Evolutionary conservation across 176 grass and related monocot species (phyloP), one percentile per base, ranked within the genome.

Genomic region (Hsuehochloa calcarea): DNA sequence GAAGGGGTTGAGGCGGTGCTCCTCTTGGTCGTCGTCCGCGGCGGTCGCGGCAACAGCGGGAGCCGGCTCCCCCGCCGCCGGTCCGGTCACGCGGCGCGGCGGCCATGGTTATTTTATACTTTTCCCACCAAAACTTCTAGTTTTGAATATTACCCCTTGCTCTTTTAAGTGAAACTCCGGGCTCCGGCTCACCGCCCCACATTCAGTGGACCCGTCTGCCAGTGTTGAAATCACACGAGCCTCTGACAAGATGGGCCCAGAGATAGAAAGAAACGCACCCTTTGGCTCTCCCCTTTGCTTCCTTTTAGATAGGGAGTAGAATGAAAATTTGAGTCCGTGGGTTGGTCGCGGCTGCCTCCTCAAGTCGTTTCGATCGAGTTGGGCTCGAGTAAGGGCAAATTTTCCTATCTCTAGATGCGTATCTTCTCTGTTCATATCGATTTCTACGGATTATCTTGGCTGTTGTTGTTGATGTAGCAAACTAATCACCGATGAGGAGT

Each of bases 1-100:
- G 70, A 86, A 95, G 3, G 88, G 85, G 23, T 95, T 92, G 64
- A 82, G 56, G 43, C 90, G 93, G 0, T 88, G 63, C 80, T 92
- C 93, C 65, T 94, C 88, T 4, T 70, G 80, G 17, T 92, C 93
- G 12, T 92, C 90, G 0, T 76, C 74, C 13, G 17, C 59, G 5
- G 23, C 17, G 1, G 17, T 35, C 1, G 4, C n/a, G 34, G 54
- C n/a, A 13, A 44, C 25, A 8, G 16, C 54, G 0, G 54, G 54
- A 65, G 72, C 37, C 56, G 79, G 37, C 55, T 64, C 47, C 74
- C 60, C 46, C 67, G 74, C 59, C 84, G 74, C 1, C 40, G 46
- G 1, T 60, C 1, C 40, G 46, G 1, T 60, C 84, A 0, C 65
- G 46, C 19, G 44, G 19, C n/a, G 64, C 43, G 10, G 44, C 16